phyloP scores from a whole-genome alignment of 192 early-diverging fungal genomes.

The Obelidium mucronatum region DNA sequence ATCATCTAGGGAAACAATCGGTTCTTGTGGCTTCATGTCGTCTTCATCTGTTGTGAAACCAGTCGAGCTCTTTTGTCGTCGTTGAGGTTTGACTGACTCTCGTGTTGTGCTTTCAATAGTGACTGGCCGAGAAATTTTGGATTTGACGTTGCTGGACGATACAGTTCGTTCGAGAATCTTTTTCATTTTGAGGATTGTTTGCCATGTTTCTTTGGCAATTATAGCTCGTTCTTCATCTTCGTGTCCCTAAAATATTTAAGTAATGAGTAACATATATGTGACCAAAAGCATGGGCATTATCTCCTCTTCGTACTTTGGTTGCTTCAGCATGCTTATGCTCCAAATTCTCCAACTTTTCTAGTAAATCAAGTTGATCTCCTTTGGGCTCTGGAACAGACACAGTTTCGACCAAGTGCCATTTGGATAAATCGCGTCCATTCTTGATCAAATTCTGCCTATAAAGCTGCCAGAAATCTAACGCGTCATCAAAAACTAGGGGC shows the following conservation, averaged over 20 bases:
- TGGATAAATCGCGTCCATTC: constrained; percentile 30
- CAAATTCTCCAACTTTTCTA: constrained; percentile 7
- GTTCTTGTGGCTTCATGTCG: not conserved
- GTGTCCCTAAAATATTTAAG: not conserved
- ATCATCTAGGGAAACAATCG: not conserved
- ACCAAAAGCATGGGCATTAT: no score
- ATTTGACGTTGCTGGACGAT: not conserved
- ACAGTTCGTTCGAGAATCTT: constrained; percentile 1
- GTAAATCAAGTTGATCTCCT: not conserved
- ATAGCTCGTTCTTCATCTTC: not conserved
- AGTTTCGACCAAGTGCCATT: constrained; percentile 44
- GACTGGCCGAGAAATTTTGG: not conserved
- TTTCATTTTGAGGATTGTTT: not conserved
- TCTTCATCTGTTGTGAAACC: not conserved
- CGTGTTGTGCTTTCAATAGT: not conserved
- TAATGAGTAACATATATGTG: no score
- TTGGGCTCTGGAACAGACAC: not conserved
- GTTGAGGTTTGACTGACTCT: not conserved
- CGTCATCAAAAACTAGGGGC: constrained; percentile 52
- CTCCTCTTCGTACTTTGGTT: not conserved
- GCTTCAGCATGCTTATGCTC: constrained; percentile 9
- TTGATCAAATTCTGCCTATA: constrained; percentile 36
- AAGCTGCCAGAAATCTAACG: constrained; percentile 56
- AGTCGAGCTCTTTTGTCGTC: no score
- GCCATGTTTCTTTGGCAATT: not conserved